These are phyloP conservation scores for Metschnikowia sp. DNA, from an alignment of 805 yeast genomes.

Conservation along the genomic window DNA sequence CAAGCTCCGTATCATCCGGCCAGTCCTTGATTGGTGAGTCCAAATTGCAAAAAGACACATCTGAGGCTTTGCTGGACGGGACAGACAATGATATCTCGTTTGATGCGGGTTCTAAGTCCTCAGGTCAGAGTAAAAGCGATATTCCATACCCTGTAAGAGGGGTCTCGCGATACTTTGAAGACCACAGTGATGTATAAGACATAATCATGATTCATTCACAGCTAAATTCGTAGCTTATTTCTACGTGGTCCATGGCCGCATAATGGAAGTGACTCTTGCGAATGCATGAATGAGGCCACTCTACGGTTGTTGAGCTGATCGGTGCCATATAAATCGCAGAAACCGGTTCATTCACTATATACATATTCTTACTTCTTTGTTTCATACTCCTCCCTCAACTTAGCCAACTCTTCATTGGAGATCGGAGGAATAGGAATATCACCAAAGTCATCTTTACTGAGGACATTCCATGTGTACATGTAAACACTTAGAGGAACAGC, in stretches of 20 bases:
- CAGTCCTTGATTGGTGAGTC: too few species aligned
- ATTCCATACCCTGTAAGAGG: slow-evolving; percentile 20
- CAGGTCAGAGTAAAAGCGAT: not conserved
- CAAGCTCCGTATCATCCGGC: too few species aligned
- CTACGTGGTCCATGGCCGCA: too few species aligned
- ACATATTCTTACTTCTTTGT: slow-evolving; percentile 26
- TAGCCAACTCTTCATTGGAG: slow-evolving; percentile 68
- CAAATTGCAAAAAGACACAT: too few species aligned
- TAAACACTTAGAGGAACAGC: slow-evolving; percentile 71
- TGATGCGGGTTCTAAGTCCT: not conserved
- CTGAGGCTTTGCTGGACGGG: too few species aligned
- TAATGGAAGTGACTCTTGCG: too few species aligned
- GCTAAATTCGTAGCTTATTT: too few species aligned
- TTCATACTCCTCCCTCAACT: slow-evolving; percentile 71
- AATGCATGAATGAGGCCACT: not conserved
- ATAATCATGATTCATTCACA: too few species aligned
- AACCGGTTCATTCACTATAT: slow-evolving; percentile 8
- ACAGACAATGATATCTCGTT: not conserved
- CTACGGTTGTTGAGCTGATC: not conserved
- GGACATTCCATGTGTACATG: slow-evolving; percentile 56
- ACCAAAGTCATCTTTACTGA: slow-evolving; percentile 75
- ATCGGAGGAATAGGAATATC: slow-evolving; percentile 96
- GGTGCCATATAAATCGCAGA: not conserved
- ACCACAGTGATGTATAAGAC: not conserved
- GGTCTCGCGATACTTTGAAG: slow-evolving; percentile 13